Evolutionary conservation across 2,329 filamentous ascomycete species (phyloP).

Genomic region (Talaromyces sp.): DNA sequence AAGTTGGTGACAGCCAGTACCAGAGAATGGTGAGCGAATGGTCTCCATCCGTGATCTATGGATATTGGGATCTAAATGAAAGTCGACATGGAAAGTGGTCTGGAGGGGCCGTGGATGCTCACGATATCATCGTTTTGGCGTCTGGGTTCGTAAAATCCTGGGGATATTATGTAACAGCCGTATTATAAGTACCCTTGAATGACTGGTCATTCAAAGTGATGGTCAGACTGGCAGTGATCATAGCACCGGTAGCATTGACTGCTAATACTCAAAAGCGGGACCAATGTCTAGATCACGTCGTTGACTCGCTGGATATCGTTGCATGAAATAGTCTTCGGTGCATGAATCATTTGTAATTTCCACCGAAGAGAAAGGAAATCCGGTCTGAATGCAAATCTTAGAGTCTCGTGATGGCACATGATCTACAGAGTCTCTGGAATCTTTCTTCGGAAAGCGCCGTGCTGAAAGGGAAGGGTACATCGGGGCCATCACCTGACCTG

Average conservation of each 20-base stretch:
- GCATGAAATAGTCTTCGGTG: background rate
- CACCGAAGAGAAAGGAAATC: background rate
- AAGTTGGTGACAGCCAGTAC: slow-evolving; percentile 7
- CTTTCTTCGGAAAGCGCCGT: background rate
- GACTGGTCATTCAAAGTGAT: background rate
- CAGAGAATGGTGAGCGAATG: slow-evolving; percentile 8
- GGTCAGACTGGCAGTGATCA: background rate
- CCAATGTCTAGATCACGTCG: background rate
- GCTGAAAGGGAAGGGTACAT: background rate
- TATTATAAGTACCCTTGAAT: background rate
- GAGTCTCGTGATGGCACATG: slow-evolving; percentile 11
- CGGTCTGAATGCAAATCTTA: background rate
- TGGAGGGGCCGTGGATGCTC: background rate
- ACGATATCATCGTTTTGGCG: background rate
- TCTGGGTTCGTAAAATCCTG: background rate
- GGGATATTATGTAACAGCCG: background rate
- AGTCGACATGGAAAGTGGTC: background rate
- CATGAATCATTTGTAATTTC: background rate
- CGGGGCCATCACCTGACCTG: slow-evolving; percentile 14
- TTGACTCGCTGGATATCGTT: background rate
- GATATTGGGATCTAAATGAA: background rate
- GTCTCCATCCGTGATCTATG: background rate
- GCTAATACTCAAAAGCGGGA: background rate
- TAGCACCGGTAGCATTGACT: background rate
- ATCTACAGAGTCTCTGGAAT: background rate